These are phyloP conservation scores for Botrytis porri DNA, from an alignment of 2,329 filamentous ascomycete species.

Conservation along the genomic window DNA sequence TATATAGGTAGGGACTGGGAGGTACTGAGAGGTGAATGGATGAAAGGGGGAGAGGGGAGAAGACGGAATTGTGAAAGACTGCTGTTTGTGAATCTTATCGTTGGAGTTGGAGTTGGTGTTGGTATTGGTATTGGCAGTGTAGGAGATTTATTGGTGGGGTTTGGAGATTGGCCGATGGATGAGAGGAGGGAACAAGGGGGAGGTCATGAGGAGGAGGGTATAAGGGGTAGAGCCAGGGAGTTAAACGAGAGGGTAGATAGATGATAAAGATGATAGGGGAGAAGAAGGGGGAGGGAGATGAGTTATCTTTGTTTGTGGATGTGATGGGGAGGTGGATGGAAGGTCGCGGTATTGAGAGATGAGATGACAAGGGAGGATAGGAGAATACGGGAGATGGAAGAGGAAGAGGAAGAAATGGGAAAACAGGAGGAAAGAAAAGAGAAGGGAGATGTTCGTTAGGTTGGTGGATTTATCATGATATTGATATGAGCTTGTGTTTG, in stretches of 20 bases:
- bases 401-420: too few relatives aligned
- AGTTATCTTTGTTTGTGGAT: neutral
- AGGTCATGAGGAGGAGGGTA: neutral
- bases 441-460: neutral
- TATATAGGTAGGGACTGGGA: neutral
- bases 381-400: too few relatives aligned
- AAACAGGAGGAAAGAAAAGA: too few relatives aligned
- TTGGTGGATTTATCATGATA: neutral
- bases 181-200: too few relatives aligned
- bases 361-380: too few relatives aligned
- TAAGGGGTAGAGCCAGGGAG: neutral
- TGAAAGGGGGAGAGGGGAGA: neutral
- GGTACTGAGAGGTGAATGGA: neutral
- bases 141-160: neutral
- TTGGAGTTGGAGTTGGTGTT: too few relatives aligned
- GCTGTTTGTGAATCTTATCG: neutral
- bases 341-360: neutral
- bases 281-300: neutral
- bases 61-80: neutral
- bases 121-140: neutral
- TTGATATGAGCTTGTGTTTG: neutral
- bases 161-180: neutral
- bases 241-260: too few relatives aligned
- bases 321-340: neutral
- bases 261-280: neutral